Evolutionary conservation across 768 basidiomycete species (phyloP).

Genomic region (Harrya chromipes): DNA sequence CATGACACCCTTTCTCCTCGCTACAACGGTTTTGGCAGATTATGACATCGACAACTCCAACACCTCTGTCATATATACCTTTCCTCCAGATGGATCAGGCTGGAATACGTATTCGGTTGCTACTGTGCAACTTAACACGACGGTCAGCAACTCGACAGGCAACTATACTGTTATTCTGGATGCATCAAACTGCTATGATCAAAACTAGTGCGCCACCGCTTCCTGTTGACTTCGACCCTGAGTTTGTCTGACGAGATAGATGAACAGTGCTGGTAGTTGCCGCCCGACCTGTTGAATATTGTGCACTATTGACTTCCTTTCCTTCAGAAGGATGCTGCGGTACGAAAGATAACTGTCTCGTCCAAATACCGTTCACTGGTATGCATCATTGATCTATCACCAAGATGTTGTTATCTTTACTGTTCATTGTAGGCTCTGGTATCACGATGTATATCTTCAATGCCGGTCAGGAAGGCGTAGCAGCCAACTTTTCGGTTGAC

Average conservation of each 20-base stretch:
- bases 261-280: conserved; percentile 17
- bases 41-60: conserved; percentile 25
- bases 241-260: background rate
- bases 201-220: conserved; percentile 22
- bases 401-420: background rate
- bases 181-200: conserved; percentile 19
- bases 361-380: conserved; percentile 24
- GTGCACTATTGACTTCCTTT: background rate
- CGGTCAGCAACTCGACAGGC: conserved; percentile 18
- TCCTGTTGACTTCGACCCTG: background rate
- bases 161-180: conserved; percentile 14
- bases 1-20: conserved; percentile 8
- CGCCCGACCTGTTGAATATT: background rate
- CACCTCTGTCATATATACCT: conserved; percentile 16
- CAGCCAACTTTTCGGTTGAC: conserved; percentile 15
- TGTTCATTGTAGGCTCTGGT: conserved; percentile 13
- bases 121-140: background rate
- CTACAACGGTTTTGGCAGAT: conserved; percentile 14
- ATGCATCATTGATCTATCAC: background rate
- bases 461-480: conserved; percentile 14
- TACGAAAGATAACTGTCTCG: conserved; percentile 8
- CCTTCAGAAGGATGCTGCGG: conserved; percentile 15
- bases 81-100: conserved; percentile 11
- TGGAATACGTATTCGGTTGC: conserved; percentile 12
- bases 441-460: conserved; percentile 19